A percentile compares a stretch with the other conserved stretches of the same genome.
Evolutionary conservation across 768 basidiomycete species (phyloP).

Genomic region (Tulasnella sp.): DNA sequence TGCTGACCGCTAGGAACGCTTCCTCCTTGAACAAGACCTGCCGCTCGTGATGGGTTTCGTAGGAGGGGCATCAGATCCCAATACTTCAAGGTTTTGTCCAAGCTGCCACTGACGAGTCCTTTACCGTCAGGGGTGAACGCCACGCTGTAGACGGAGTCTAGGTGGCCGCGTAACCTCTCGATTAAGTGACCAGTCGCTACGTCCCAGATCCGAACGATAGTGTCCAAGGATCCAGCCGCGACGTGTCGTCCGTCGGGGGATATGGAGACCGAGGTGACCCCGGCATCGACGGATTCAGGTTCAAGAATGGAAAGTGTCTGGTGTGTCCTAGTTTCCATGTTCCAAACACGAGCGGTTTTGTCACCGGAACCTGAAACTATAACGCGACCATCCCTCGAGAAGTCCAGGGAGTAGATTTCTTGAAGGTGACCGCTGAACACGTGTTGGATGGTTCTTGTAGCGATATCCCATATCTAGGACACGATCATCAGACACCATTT

Average conservation of each 20-base stretch:
- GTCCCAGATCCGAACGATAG: constrained; percentile 70
- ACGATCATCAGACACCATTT: neutral
- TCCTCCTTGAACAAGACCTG: neutral
- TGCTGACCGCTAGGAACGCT: constrained; percentile 8
- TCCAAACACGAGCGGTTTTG: constrained; percentile 49
- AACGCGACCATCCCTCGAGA: constrained; percentile 71
- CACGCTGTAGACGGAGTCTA: constrained; percentile 73
- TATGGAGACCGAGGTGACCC: constrained; percentile 70
- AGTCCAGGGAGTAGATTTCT: constrained; percentile 90
- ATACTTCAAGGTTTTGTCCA: constrained; percentile 78
- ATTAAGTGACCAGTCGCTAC: constrained; percentile 57
- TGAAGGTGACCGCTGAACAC: constrained; percentile 82
- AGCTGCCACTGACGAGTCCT: constrained; percentile 75
- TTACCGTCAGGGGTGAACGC: constrained; percentile 90
- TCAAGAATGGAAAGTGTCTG: constrained; percentile 39
- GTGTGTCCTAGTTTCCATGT: constrained; percentile 37
- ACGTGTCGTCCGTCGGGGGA: constrained; percentile 58
- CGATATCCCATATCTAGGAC: constrained; percentile 81
- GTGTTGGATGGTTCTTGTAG: constrained; percentile 60
- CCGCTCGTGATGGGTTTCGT: constrained; percentile 18
- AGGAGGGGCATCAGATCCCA: constrained; percentile 55
- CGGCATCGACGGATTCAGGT: constrained; percentile 49
- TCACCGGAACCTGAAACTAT: constrained; percentile 86
- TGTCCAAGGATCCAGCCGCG: constrained; percentile 47
- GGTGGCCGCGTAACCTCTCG: constrained; percentile 64